Evolutionary conservation across 2,329 filamentous ascomycete species (phyloP).

Genomic region (Thielaviopsis ethacetica): DNA sequence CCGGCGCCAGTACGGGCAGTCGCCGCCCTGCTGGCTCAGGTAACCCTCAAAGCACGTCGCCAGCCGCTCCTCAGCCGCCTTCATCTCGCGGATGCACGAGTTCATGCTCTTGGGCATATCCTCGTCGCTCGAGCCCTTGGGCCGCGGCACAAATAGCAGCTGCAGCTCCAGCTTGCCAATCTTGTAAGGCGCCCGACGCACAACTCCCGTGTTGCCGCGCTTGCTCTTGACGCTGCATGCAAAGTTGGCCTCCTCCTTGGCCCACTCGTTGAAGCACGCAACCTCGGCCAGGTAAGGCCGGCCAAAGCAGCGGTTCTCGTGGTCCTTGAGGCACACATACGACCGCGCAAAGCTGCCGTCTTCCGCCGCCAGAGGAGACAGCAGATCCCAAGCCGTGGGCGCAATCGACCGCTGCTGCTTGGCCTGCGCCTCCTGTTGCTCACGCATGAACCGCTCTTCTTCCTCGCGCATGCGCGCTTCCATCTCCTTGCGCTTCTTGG

Average conservation of each 20-base stretch:
- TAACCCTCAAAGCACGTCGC: constrained; percentile 72
- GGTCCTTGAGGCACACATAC: constrained; percentile 86
- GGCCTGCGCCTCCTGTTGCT: constrained; percentile 47
- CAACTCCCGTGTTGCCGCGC: constrained; percentile 51
- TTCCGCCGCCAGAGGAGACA: constrained; percentile 71
- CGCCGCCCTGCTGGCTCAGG: constrained; percentile 90
- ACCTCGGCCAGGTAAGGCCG: constrained; percentile 78
- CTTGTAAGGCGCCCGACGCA: constrained; percentile 85
- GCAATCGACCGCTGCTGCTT: constrained; percentile 45
- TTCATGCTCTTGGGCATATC: constrained; percentile 99
- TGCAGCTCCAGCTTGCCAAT: constrained; percentile 90
- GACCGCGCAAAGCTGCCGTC: constrained; percentile 90
- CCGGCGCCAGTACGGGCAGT: constrained; percentile 97
- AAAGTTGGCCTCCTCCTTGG: constrained; percentile 63
- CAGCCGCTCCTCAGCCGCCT: constrained; percentile 69
- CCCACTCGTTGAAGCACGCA: constrained; percentile 98
- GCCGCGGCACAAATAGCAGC: constrained; percentile 84
- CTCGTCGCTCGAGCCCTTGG: constrained; percentile 71
- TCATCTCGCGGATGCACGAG: constrained; percentile 82
- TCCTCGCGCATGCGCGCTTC: constrained; percentile 74
- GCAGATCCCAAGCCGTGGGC: constrained; percentile 67
- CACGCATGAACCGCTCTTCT: constrained; percentile 52
- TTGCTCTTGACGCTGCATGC: constrained; percentile 91
- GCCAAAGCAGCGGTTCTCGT: constrained; percentile 76
- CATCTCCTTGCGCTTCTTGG: constrained; percentile 91